A percentile compares a stretch with the other conserved stretches of the same genome.
phyloP scores from a whole-genome alignment of 352 stramenopile genomes.

The Thraustochytrium striatum region DNA sequence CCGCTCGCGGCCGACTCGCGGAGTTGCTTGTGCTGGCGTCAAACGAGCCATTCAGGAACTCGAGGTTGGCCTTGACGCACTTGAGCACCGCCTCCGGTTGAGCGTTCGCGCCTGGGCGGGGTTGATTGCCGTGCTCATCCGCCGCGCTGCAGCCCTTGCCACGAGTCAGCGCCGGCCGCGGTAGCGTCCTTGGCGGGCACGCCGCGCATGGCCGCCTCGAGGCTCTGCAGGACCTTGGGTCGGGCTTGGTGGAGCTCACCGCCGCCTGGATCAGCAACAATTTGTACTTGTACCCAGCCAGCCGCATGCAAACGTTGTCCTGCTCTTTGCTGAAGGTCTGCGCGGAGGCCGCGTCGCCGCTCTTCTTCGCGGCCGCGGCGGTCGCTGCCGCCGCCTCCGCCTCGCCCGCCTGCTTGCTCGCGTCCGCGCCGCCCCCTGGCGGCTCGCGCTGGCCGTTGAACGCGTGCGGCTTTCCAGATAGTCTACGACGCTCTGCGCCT shows the following conservation, averaged over 20 bases:
- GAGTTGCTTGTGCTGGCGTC: neutral
- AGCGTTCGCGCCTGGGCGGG: too few relatives aligned
- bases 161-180: too few relatives aligned
- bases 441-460: constrained; percentile 69
- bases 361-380: neutral
- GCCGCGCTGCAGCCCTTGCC: too few relatives aligned
- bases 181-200: too few relatives aligned
- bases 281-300: constrained; percentile 16
- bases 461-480: constrained; percentile 81
- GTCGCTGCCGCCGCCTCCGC: neutral
- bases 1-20: neutral
- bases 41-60: constrained; percentile 69
- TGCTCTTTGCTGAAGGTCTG: too few relatives aligned
- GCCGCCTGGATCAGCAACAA: constrained; percentile 14
- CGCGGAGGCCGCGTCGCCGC: too few relatives aligned
- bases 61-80: constrained; percentile 85
- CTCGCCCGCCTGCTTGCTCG: constrained; percentile 13
- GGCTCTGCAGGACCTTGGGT: too few relatives aligned
- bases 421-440: neutral
- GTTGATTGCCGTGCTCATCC: too few relatives aligned
- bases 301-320: too few relatives aligned
- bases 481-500: constrained; percentile 73
- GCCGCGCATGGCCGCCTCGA: too few relatives aligned
- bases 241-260: neutral
- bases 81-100: constrained; percentile 70